Base-by-base conservation (phyloP, 2,329 filamentous ascomycete species). In the Epichloe scottii region DNA sequence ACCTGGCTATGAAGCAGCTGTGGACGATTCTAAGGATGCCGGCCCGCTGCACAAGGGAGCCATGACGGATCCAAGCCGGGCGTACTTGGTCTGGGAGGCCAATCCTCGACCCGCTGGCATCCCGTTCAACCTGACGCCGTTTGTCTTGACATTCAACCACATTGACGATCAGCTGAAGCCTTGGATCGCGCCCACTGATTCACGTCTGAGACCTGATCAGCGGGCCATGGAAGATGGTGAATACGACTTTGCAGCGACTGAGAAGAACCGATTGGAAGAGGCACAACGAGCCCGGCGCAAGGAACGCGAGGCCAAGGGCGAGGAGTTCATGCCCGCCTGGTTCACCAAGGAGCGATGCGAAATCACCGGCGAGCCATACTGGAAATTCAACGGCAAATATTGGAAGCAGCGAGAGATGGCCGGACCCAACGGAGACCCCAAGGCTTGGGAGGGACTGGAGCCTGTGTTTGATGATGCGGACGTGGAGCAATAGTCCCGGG, bases 161-260 rank as follows among this genome's bases (percentile, higher is more conserved):
- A 76, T 96, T 47, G 85, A 91, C 50, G 87, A 95, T n/a, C 74
- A 79, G n/a, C 75, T 98, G 17, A 73, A 71, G 48, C 79, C 84
- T 4, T 81, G 85, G 70, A 71, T 98, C 15, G 87, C 93, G 38
- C 93, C 93, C 0, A 98, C 93, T 0, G 93, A 98, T 66, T 95
- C 91, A 1, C 78, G 93, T n/a, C 74, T 95, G 34, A 78, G 93
- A 33, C 91, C 93, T 0, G 93, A 98, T 67, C 93, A 98, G 71
- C 79, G 93, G 11, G 93, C 93, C 2, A 98, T 98, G 93, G 93
- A 98, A 66, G 90, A 97, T 55, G 93, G 91, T n/a, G 81, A 90
- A 68, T 98, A 98, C 63, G 91, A 97, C 62, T 76, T 93, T 53
- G 93, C 93, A 1, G 93, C 91, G 0, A 80, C 79, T 5, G 93